Base-by-base conservation (phyloP, 495 filamentous ascomycete species). In the Penicillium malachiteum region DNA sequence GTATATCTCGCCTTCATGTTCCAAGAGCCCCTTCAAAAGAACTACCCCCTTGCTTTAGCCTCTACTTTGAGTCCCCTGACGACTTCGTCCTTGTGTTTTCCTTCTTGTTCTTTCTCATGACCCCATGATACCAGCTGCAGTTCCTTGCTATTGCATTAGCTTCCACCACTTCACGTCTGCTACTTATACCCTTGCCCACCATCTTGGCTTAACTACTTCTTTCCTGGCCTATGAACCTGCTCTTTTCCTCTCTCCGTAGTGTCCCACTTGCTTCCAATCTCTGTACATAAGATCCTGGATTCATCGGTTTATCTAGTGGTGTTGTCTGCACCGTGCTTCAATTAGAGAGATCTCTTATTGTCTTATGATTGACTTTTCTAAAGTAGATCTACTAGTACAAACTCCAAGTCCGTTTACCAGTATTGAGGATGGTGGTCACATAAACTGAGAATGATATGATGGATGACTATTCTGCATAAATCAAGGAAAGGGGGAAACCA, bases 41-140 rank as follows among this genome's bases (percentile, higher is more conserved):
- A 26, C 21, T 26, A 26, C 21, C 21, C 21, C 4, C 21, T 26
- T 30, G 12, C 34, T 12, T n/a, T 30, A 18, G 11, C 8, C 7
- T 14, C 26, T 43, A 18, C 49, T 44, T 34, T 18, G 21, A 26
- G 4, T 6, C 13, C 3, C 10, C 47, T 13, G 12, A 9, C 14
- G 45, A 34, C 13, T 14, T 48, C 16, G 34, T 14, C 32, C 2
- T 12, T 12, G 35, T 30, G 9, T 46, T 14, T 30, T 34, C 16
- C 9, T 6, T 31, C 32, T 41, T 26, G 10, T 44, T 51, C 34
- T 17, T 26, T 49, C 34, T 60, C 47, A 64, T 43, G 57, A 60
- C 45, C 48, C 55, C 50, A 62, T 50, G 62, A 63, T 63, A 65
- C 50, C 59, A 62, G 34, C 47, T 51, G 35, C 54, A 52, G 44